These are phyloP conservation scores for Rhizomucor miehei DNA, from an alignment of 371 early-diverging fungal genomes.

Conservation along the genomic window DNA sequence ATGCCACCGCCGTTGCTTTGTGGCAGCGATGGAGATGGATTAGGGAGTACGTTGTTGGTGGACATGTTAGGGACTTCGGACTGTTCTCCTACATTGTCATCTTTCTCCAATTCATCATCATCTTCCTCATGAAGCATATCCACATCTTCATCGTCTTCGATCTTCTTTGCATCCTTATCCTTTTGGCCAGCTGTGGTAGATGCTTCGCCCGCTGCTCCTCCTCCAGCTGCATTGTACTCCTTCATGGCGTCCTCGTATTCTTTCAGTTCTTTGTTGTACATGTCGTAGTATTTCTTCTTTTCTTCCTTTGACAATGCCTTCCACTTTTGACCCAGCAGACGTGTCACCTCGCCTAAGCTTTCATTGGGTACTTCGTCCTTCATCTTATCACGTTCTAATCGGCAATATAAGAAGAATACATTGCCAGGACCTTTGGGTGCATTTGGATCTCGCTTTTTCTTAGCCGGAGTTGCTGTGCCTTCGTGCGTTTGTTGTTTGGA, in stretches of 20 bases:
- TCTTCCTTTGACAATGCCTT: conserved; percentile 39
- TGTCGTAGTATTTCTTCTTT: conserved; percentile 45
- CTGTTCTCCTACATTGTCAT: conserved; percentile 46
- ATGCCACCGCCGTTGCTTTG: neutral
- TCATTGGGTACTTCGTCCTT: conserved; percentile 49
- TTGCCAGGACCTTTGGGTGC: conserved; percentile 64
- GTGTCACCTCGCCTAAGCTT: conserved; percentile 43
- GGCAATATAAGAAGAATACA: conserved; percentile 61
- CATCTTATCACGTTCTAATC: conserved; percentile 49
- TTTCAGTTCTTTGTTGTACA: conserved; percentile 42
- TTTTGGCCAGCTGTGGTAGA: conserved; percentile 6
- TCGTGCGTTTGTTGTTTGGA: neutral
- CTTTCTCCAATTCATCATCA: conserved; percentile 66
- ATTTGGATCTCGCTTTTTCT: conserved; percentile 54
- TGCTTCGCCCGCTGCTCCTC: conserved; percentile 11
- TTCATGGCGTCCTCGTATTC: conserved; percentile 43
- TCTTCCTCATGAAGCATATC: conserved; percentile 48
- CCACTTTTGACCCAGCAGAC: conserved; percentile 47
- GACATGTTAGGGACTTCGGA: neutral
- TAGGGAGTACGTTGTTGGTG: neutral
- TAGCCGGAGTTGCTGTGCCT: conserved; percentile 13
- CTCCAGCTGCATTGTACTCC: conserved; percentile 29
- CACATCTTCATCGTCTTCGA: conserved; percentile 17
- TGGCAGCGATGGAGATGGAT: neutral
- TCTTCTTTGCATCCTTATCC: conserved; percentile 4